A percentile compares a stretch with the other conserved stretches of the same genome.
Conservation (phyloP, 2,329 filamentous ascomycete species). For the Clarireedia homoeocarpa region DNA sequence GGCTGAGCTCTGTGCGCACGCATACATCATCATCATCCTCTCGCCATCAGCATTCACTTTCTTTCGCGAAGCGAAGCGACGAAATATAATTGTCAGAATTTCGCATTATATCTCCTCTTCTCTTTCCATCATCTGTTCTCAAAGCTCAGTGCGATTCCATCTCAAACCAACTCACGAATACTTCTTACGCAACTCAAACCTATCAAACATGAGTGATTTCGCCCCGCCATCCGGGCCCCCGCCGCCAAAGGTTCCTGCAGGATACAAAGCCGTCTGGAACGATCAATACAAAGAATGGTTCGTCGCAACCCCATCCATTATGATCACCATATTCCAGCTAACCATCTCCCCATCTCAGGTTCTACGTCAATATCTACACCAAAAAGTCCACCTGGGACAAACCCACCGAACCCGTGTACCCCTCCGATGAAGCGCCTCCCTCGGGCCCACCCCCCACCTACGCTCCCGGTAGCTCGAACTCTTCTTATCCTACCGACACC, state of each 20-base stretch:
- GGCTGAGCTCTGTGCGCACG: constrained; percentile 1
- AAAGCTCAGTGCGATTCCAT: too few relatives aligned
- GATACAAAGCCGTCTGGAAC: constrained; percentile 74
- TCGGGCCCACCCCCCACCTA: constrained; percentile 61
- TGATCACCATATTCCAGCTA: background rate
- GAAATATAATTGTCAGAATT: too few relatives aligned
- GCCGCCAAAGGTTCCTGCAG: constrained; percentile 54
- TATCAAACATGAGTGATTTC: constrained; percentile 23
- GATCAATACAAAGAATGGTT: constrained; percentile 82
- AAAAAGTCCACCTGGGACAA: constrained; percentile 88
- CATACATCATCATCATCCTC: background rate
- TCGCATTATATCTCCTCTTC: background rate
- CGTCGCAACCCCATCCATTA: constrained; percentile 14
- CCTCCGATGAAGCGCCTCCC: constrained; percentile 40
- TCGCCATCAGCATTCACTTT: background rate
- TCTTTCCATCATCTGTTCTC: too few relatives aligned
- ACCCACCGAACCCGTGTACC: constrained; percentile 61
- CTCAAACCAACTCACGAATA: background rate
- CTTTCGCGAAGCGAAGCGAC: background rate
- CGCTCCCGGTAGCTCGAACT: constrained; percentile 1
- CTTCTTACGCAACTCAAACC: too few relatives aligned
- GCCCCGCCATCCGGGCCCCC: constrained; percentile 33
- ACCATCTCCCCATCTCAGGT: constrained; percentile 44
- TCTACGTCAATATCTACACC: constrained; percentile 84
- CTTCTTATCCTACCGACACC: constrained; percentile 32